Evolutionary conservation across 331 rosid genomes (phyloP).

Genomic region (Malus hybrid): DNA sequence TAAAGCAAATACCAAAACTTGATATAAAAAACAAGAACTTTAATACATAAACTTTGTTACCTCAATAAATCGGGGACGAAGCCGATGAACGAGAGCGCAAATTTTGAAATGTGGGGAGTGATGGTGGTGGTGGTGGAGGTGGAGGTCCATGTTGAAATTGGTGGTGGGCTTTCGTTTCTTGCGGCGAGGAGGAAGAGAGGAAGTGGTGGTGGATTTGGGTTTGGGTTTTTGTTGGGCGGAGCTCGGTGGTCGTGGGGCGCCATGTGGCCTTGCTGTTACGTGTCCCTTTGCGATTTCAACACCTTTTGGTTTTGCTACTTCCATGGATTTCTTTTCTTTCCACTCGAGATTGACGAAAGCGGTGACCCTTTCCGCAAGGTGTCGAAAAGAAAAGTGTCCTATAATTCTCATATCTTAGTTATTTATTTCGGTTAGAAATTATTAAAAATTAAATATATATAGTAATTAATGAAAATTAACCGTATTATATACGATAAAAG

Average conservation of each 20-base stretch:
- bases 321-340: not conserved
- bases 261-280: not conserved
- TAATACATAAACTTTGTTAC: not conserved
- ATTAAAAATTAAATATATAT: too few species aligned
- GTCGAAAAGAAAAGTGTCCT: too few species aligned
- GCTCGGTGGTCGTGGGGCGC: not conserved
- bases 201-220: not conserved
- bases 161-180: not conserved
- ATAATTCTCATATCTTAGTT: too few species aligned
- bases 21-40: too few species aligned
- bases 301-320: too few species aligned
- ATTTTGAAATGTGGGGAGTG: slow-evolving; percentile 13
- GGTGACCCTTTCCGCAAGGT: too few species aligned
- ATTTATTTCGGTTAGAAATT: accelerated
- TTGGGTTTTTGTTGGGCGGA: not conserved
- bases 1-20: not conserved
- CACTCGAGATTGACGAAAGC: too few species aligned
- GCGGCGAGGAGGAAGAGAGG: not conserved
- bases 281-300: not conserved
- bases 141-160: not conserved
- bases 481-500: accelerated
- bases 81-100: slow-evolving; percentile 14
- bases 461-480: accelerated
- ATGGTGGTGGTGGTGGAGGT: not conserved
- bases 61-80: slow-evolving; percentile 24